Evolutionary conservation across 441 rosid genomes (phyloP).

Genomic region (Jatropha multifida): DNA sequence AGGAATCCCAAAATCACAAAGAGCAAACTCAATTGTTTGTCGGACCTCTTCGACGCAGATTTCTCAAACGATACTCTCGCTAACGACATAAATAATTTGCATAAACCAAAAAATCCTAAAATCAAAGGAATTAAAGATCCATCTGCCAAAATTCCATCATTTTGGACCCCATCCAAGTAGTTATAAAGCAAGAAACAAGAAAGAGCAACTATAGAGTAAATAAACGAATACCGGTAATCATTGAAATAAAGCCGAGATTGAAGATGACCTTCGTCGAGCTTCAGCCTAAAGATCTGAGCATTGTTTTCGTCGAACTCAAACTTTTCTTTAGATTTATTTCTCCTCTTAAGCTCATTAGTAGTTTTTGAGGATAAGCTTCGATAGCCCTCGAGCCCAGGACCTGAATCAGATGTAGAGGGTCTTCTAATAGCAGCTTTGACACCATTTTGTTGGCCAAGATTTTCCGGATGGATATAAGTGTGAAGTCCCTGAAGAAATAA

Average conservation of each 20-base stretch:
- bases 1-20: conserved; percentile 60
- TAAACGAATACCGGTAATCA: conserved; percentile 51
- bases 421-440: conserved; percentile 66
- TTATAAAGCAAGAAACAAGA: conserved; percentile 47
- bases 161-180: conserved; percentile 32
- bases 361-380: conserved; percentile 41
- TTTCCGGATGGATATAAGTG: conserved; percentile 86
- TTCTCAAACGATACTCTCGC: conserved; percentile 61
- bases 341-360: conserved; percentile 42
- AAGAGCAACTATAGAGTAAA: conserved; percentile 40
- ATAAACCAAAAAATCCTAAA: conserved; percentile 43
- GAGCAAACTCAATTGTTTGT: conserved; percentile 57
- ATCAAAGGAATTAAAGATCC: conserved; percentile 59
- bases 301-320: conserved; percentile 85
- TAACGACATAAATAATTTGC: conserved; percentile 48
- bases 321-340: conserved; percentile 65
- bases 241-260: conserved; percentile 61
- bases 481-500: conserved; percentile 68
- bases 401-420: conserved; percentile 45
- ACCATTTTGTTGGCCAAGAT: conserved; percentile 51
- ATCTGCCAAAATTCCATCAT: conserved; percentile 41
- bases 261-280: conserved; percentile 77
- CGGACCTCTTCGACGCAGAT: conserved; percentile 83
- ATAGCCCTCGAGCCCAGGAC: conserved; percentile 34
- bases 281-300: conserved; percentile 92